phyloP scores from a whole-genome alignment of 2,329 filamentous ascomycete genomes.

The Lasiodiplodia hormozganensis region DNA sequence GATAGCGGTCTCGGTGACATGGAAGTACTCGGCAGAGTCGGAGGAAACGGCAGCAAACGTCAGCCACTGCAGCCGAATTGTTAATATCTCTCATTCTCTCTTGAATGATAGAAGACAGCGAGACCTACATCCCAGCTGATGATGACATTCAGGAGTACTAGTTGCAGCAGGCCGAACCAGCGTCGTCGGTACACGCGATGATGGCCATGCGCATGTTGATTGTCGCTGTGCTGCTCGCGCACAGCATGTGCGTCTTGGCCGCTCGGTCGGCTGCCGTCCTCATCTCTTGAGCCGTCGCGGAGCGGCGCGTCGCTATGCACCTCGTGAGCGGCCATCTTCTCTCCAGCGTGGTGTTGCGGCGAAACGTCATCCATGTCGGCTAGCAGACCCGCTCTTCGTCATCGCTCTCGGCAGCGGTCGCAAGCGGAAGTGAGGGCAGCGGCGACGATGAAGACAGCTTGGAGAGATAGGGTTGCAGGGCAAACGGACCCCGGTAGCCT shows the following conservation, averaged over 20 bases:
- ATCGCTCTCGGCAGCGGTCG: background rate
- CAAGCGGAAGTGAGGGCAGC: background rate
- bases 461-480: background rate
- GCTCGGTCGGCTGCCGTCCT: background rate
- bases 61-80: slow-evolving; percentile 71
- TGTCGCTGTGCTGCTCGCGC: background rate
- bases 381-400: slow-evolving; percentile 2
- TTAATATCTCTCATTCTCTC: slow-evolving; percentile 17
- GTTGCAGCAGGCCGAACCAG: slow-evolving; percentile 84
- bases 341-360: slow-evolving; percentile 3
- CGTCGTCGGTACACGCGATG: slow-evolving; percentile 77
- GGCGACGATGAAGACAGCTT: background rate
- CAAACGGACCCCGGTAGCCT: background rate
- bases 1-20: slow-evolving; percentile 74
- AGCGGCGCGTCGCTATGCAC: background rate
- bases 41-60: slow-evolving; percentile 86
- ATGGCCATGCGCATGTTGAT: background rate
- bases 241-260: background rate
- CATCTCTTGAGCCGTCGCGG: slow-evolving; percentile 3
- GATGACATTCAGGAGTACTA: slow-evolving; percentile 88
- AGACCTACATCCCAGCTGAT: slow-evolving; percentile 91
- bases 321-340: slow-evolving; percentile 16
- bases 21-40: slow-evolving; percentile 76
- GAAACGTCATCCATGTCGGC: slow-evolving; percentile 18
- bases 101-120: background rate